Evolutionary conservation across 2,329 filamentous ascomycete genomes (phyloP).

Genomic region (Aphanoascus verrucosus): DNA sequence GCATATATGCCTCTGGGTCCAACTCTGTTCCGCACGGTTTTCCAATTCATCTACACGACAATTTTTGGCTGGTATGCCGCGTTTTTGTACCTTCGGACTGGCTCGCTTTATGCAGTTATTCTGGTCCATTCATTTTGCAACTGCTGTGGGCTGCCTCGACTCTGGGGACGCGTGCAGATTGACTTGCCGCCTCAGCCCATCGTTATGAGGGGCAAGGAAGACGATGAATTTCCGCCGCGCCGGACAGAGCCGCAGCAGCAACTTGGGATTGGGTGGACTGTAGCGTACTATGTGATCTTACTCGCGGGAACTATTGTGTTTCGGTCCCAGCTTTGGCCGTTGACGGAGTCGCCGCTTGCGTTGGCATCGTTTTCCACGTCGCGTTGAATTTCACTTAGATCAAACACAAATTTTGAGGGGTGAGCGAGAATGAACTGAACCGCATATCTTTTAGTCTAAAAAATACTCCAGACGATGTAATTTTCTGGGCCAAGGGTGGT

Average conservation of each 20-base stretch:
- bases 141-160: constrained; percentile 72
- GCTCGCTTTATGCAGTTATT: constrained; percentile 65
- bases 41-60: constrained; percentile 85
- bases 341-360: constrained; percentile 49
- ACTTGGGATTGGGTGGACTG: constrained; percentile 52
- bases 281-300: constrained; percentile 68
- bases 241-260: constrained; percentile 20
- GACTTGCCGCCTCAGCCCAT: constrained; percentile 31
- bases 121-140: constrained; percentile 84
- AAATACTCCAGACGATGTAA: neutral
- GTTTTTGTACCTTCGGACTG: constrained; percentile 77
- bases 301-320: constrained; percentile 61
- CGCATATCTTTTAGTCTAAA: neutral
- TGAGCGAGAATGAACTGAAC: neutral
- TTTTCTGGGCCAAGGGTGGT: too few relatives aligned
- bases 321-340: constrained; percentile 56
- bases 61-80: constrained; percentile 89
- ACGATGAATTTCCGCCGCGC: constrained; percentile 20
- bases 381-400: neutral
- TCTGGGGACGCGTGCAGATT: constrained; percentile 67
- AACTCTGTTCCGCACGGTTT: constrained; percentile 58
- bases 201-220: constrained; percentile 33
- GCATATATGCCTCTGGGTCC: constrained; percentile 54
- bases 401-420: neutral
- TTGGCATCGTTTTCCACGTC: constrained; percentile 26